Evolutionary conservation across 176 grass and related monocot species (phyloP), one percentile per base, ranked within the genome.

Genomic region (Cenchrus purpureus): DNA sequence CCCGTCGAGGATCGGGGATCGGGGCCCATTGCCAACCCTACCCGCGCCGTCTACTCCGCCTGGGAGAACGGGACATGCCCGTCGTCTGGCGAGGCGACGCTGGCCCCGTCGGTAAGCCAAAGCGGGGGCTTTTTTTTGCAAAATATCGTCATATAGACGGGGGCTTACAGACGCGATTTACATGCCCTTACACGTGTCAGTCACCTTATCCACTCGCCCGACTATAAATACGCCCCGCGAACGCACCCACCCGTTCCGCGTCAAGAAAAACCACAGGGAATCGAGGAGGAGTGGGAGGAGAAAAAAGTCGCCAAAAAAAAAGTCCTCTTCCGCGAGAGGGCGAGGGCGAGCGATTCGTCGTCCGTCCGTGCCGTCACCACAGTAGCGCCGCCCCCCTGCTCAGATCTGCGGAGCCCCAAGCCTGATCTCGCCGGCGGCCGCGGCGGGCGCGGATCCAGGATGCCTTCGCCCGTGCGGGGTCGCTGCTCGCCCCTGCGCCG

Each of bases 401-500:
- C 86, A 89, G 87, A 89, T 89, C 87, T 75, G 81, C 74, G 9
- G 17, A 19, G 12, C 9, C 44, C 64, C 53, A 16, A 57, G 9
- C 53, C 44, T 60, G 11, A 19, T 64, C 68, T 85, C 88, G 65
- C 74, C 88, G 79, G 28, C 79, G 87, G 25, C 81, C 73, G 53
- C 77, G 76, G 43, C 81, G 79, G 83, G n/a, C 63, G 63, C 28
- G 20, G 58, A 19, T 34, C 90, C 72, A 72, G 12, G 43, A 92
- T 86, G 90, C 86, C 86, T 74, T 85, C 79, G 19, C 57, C 65
- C 75, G 87, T 83, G 87, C 79, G 25, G 85, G 90, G 70, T 48
- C 7, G 54, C 57, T 10, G 15, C 56, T 84, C 79, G n/a, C 51
- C 75, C 43, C 70, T 84, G 74, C 87, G 61, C 82, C 78, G 79